Conservation (phyloP, 2,329 filamentous ascomycete species). For the Colletotrichum sublineola region DNA sequence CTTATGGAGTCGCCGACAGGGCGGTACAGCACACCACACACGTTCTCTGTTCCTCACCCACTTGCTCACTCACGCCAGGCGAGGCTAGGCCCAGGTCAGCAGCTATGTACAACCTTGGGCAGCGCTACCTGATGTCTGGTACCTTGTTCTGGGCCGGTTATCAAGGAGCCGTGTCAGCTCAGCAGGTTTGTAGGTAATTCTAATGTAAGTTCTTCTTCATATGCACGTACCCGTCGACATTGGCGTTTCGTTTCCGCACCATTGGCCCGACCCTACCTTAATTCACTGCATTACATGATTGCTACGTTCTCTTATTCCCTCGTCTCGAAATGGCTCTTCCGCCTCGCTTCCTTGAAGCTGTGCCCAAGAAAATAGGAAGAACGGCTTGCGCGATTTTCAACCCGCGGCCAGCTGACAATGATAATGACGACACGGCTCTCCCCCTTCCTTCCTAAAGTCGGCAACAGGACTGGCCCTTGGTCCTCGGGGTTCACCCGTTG, state of each 20-base stretch:
- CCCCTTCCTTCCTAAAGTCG: background rate
- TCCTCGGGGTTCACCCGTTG: conserved; percentile 23
- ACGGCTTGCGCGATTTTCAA: conserved; percentile 40
- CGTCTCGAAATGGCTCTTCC: conserved; percentile 25
- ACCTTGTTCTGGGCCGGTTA: conserved; percentile 32
- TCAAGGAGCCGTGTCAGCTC: conserved; percentile 26
- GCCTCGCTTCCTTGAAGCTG: conserved; percentile 30
- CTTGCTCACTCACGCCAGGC: background rate
- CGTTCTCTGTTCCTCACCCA: background rate
- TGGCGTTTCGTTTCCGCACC: conserved; percentile 15
- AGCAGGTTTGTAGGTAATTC: conserved; percentile 40
- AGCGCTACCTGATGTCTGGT: conserved; percentile 32
- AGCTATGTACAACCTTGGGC: conserved; percentile 17
- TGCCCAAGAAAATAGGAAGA: conserved; percentile 24
- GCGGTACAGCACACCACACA: background rate
- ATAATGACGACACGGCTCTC: conserved; percentile 30
- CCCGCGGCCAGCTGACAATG: conserved; percentile 30
- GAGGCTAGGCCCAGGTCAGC: conserved; percentile 5
- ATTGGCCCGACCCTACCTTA: conserved; percentile 12
- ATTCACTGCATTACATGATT: conserved; percentile 24
- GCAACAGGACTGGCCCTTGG: background rate
- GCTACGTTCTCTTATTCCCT: conserved; percentile 20
- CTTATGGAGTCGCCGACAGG: conserved; percentile 39
- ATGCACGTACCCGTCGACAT: conserved; percentile 32
- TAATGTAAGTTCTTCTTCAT: conserved; percentile 37